Percentiles rank a stretch among this genome's conserved stretches.
phyloP scores from a whole-genome alignment of 495 filamentous ascomycete species.

The Aspergillus ellipticus region DNA sequence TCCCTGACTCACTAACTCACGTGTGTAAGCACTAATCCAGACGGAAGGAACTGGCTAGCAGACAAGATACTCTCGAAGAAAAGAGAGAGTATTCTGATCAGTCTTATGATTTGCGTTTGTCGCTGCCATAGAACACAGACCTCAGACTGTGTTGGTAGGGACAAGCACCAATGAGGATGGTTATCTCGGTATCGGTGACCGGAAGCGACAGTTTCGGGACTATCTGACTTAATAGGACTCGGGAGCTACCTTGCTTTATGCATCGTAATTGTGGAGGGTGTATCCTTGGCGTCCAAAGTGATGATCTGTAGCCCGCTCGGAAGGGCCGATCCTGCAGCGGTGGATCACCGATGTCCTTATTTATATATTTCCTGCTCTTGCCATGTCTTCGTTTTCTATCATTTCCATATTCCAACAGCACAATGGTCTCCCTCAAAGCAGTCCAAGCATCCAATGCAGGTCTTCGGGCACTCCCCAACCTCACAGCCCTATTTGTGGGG shows the following conservation, averaged over 20 bases:
- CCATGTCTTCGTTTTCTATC: neutral
- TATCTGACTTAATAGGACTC: neutral
- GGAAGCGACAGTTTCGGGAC: no score
- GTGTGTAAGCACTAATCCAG: neutral
- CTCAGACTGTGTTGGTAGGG: no score
- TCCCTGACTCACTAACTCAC: neutral
- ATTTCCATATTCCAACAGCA: neutral
- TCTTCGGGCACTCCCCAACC: slow-evolving; percentile 10
- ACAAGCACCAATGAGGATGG: no score
- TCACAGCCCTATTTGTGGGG: slow-evolving; percentile 37
- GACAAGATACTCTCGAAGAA: neutral
- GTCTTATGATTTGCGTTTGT: neutral
- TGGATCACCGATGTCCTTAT: neutral
- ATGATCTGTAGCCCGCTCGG: neutral
- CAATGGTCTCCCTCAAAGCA: slow-evolving; percentile 18
- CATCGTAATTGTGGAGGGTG: no score
- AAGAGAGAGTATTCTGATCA: neutral
- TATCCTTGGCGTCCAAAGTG: neutral
- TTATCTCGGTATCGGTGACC: no score
- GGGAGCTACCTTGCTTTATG: neutral
- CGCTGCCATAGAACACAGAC: neutral
- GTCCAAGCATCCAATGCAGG: slow-evolving; percentile 21
- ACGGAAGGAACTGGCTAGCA: neutral
- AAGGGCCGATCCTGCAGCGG: neutral
- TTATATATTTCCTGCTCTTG: neutral